A percentile compares a stretch with the other conserved stretches of the same genome.
phyloP scores from a whole-genome alignment of 148 eudicot genomes.

The Nepenthes mirabilis region DNA sequence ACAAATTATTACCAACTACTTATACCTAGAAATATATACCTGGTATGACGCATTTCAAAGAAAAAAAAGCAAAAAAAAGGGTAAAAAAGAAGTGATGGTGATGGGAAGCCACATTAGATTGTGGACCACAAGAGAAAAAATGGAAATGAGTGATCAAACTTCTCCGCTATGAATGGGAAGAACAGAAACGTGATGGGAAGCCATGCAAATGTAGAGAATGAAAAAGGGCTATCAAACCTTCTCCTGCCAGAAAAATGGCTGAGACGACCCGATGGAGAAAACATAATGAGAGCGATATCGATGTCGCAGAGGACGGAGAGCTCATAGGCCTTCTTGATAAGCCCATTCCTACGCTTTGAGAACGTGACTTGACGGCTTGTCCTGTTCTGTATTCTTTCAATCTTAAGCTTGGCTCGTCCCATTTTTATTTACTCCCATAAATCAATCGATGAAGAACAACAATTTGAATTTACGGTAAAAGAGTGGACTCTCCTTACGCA shows the following conservation, averaged over 20 bases:
- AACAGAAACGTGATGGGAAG: not conserved
- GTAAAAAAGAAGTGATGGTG: too few species aligned
- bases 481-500: too few species aligned
- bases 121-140: too few species aligned
- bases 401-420: slow-evolving; percentile 76
- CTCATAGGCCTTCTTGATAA: slow-evolving; percentile 77
- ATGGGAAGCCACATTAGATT: too few species aligned
- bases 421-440: slow-evolving; percentile 7
- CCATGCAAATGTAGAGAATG: not conserved
- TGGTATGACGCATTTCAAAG: not conserved
- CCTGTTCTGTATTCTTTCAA: slow-evolving; percentile 54
- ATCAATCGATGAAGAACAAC: too few species aligned
- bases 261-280: slow-evolving; percentile 63
- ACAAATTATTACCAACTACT: not conserved
- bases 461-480: too few species aligned
- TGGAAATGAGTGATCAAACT: too few species aligned
- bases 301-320: slow-evolving; percentile 69
- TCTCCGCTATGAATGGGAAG: not conserved
- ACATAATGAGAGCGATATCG: slow-evolving; percentile 66
- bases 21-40: not conserved
- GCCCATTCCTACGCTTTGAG: slow-evolving; percentile 79
- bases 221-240: slow-evolving; percentile 21
- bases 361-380: slow-evolving; percentile 81
- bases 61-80: not conserved
- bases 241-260: slow-evolving; percentile 59